Base-by-base conservation (phyloP, 768 basidiomycete genomes). In the Gelatoporia subvermispora region DNA sequence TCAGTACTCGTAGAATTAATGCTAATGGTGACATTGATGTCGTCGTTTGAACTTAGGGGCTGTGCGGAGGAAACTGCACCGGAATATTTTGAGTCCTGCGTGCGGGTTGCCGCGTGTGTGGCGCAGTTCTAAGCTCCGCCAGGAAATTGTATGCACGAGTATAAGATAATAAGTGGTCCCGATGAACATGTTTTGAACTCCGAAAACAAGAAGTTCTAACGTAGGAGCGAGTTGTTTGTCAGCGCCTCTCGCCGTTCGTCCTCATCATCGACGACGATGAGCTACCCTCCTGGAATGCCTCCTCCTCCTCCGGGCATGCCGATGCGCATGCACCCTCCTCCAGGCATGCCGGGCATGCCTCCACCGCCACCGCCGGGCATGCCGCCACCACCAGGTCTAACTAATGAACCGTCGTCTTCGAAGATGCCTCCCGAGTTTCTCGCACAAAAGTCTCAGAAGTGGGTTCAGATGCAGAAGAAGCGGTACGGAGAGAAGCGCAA, bases 391-490 rank as follows among this genome's bases (percentile, higher is more conserved):
- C 65, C 64, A 0, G 63, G 65, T 13, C 66, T 66, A 13, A 52
- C 64, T 50, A 57, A 51, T 18, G 68, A 68, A 48, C 60, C 72
- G 1, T 65, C 65, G 2, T 58, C 68, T 18, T 71, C 73, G 9
- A 68, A 69, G 25, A 71, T 87, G 59, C 71, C 79, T 35, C 74
- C 75, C 15, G 84, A 84, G 74, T 81, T 86, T 53, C 77, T 98
- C 58, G 82, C 84, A 31, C 84, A 88, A 68, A 99, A 98, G 73
- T 85, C 90, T 34, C 85, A 92, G 72, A 98, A 98, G 75, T 98
- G 93, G 93, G 73, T 88, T 47, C 86, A 90, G 60, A 88, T 93
- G 84, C 93, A 95, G 72, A 84, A 76, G 70, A 93, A 86, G 69
- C 78, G 93, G 51, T 96, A 92, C 55, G 92, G 92, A 47, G 90